Evolutionary conservation across 805 yeast genomes (phyloP), one percentile per base, ranked within the genome.

Genomic region (Yarrowia alimentaria): DNA sequence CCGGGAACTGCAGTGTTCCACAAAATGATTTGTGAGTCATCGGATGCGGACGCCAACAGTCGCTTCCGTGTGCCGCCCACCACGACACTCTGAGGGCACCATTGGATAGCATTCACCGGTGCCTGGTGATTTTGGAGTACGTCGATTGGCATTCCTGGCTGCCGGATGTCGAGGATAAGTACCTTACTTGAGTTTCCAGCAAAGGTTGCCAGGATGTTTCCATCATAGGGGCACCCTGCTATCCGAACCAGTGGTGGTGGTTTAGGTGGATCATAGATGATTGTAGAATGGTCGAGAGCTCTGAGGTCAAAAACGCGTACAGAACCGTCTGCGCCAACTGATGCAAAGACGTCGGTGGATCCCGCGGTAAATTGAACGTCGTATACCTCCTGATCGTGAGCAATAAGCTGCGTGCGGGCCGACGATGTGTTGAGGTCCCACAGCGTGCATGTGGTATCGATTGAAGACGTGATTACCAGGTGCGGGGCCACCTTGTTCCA

Each of bases 401-500:
- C 98, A 57, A 93, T 93, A 40, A 93, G 72, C 68, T 93, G 97
- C 1, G 98, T 91, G 62, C 84, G 85, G 12, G 95, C 95, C 4
- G 74, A 70, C 17, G 81, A 77, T 32, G 79, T 75, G 18, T 72
- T 67, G 24, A 89, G 65, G 67, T 93, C 98, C 98, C 99, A 93
- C 3, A 89, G 80, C 0, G 98, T 90, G 68, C 99, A 93, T 0
- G 99, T 93, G 1, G 99, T 93, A 67, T 93, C 99, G 9, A 91
- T 86, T 16, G 93, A 82, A 55, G 91, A 79, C 1, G 97, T 87
- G 28, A 93, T 83, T 16, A 89, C 76, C 30, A 80, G 66, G 42
- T 78, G 78, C 3, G 86, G 77, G 59, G 86, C 90, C 1, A 74
- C 71, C 28, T 73, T 68, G 68, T 85, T 88, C 97, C 99, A 93